Conservation (phyloP, 177 flowering plant genomes). For the Tripterygium wilfordii region DNA sequence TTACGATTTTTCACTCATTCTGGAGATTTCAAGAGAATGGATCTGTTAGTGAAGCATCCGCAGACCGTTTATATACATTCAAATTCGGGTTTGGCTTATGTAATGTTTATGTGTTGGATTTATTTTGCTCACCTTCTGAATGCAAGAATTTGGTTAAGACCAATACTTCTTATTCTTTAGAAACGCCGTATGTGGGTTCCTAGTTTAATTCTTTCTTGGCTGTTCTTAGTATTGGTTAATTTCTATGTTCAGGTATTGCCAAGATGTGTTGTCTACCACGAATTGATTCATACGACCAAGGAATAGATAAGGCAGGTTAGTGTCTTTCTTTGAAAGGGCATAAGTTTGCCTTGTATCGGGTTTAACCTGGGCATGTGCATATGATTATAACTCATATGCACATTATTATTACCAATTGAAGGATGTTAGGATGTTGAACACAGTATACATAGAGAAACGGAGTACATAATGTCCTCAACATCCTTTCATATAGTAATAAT, state of each 20-base stretch:
- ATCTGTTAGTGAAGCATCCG: constrained; percentile 86
- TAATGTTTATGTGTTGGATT: no score
- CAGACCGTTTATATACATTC: constrained; percentile 92
- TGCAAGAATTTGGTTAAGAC: no score
- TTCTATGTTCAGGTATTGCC: constrained; percentile 81
- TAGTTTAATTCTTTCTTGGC: not conserved
- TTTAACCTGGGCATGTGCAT: not conserved
- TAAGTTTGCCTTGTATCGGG: not conserved
- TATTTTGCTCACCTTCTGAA: no score
- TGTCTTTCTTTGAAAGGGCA: not conserved
- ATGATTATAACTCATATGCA: not conserved
- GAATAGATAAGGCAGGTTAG: constrained; percentile 92
- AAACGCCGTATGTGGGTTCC: no score
- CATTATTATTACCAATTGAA: no score
- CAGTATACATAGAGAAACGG: no score
- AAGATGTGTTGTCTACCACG: constrained; percentile 92
- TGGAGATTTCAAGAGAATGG: constrained; percentile 68
- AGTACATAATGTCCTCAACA: no score
- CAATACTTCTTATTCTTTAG: no score
- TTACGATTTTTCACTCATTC: constrained; percentile 88
- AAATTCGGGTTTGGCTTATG: constrained; percentile 86
- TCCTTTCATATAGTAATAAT: no score
- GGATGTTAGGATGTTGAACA: no score
- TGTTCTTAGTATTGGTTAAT: not conserved
- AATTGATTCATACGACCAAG: constrained; percentile 84